Percentiles rank a stretch among this genome's conserved stretches.
Evolutionary conservation across 306 rosid species (phyloP).

Genomic region (Gillenia trifoliata): DNA sequence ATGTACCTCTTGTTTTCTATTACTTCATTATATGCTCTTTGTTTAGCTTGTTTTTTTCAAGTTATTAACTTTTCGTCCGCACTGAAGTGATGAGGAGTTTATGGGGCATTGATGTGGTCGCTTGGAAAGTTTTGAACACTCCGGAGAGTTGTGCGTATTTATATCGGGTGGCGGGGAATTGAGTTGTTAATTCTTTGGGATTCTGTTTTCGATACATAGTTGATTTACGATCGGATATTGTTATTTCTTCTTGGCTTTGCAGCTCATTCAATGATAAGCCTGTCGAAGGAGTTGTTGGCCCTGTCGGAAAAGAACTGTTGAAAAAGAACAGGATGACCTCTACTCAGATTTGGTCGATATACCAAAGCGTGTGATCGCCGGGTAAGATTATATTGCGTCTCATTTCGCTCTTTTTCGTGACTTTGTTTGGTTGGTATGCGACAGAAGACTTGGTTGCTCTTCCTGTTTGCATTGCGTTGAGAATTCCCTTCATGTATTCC

Average conservation of each 20-base stretch:
- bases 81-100: constrained; percentile 90
- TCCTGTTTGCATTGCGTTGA: not conserved
- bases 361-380: constrained; percentile 86
- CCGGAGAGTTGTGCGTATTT: constrained; percentile 91
- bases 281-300: constrained; percentile 50
- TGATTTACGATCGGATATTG: not conserved
- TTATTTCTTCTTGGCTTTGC: constrained; percentile 1
- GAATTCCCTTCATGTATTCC: not conserved
- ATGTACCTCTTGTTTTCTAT: not conserved
- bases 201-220: not conserved
- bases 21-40: not conserved
- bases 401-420: not conserved
- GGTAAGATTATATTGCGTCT: constrained; percentile 37
- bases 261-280: constrained; percentile 89
- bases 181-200: not conserved
- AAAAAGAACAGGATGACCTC: constrained; percentile 79
- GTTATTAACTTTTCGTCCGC: not conserved
- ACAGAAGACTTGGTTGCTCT: not conserved
- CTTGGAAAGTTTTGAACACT: constrained; percentile 77
- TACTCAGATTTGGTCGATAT: constrained; percentile 73
- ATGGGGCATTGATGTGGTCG: constrained; percentile 99
- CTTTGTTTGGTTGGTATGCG: not conserved
- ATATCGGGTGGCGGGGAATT: constrained; percentile 78
- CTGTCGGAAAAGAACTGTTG: constrained; percentile 67
- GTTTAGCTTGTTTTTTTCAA: not conserved